Evolutionary conservation across 148 eudicot genomes (phyloP), one percentile per base, ranked within the genome.

Genomic region (Vaccinium darrowii): DNA sequence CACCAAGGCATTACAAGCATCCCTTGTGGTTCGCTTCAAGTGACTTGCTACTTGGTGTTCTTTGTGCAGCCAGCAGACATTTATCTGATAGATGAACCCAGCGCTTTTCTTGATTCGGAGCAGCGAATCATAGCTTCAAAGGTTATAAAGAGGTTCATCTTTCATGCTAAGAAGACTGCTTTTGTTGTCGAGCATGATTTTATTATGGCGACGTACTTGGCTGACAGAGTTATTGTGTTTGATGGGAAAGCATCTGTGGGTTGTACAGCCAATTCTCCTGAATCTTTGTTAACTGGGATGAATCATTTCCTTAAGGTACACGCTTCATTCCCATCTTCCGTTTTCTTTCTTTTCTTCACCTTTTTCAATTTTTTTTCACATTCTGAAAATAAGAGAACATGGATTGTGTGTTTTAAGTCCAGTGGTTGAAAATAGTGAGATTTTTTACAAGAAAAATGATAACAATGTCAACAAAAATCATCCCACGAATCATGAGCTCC

Each of bases 41-140:
- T 86, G 83, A 86, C 83, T 19, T 81, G 49, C 65, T 18, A 58
- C 8, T 58, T 52, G 43, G 30, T 27, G 53, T 81, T 43, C 47
- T 58, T 54, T 78, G 27, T 92, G 89, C 94, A 96, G 99, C 99
- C 98, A 62, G 99, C 99, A 15, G 98, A 96, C 84, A 96, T 96
- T 13, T 96, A 96, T 83, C 88, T 96, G 90, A 96, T 96, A 23
- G 99, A 96, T 77, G 98, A 96, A 87, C 97, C 99, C 23, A 95
- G 99, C 92, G 99, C 98, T 23, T 96, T 93, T 88, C 98, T 96
- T 3, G 99, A 96, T 84, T 96, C 98, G 8, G 99, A 96, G 92
- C 98, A 96, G 90, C 98, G 99, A 88, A 95, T 96, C 86, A 97
- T 96, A 53, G 98, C 99, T 78, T 95, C 98, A 23, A 96, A 96